These are phyloP conservation scores for Colletotrichum spinosum DNA, from an alignment of 2,329 filamentous ascomycete genomes.

Conservation along the genomic window DNA sequence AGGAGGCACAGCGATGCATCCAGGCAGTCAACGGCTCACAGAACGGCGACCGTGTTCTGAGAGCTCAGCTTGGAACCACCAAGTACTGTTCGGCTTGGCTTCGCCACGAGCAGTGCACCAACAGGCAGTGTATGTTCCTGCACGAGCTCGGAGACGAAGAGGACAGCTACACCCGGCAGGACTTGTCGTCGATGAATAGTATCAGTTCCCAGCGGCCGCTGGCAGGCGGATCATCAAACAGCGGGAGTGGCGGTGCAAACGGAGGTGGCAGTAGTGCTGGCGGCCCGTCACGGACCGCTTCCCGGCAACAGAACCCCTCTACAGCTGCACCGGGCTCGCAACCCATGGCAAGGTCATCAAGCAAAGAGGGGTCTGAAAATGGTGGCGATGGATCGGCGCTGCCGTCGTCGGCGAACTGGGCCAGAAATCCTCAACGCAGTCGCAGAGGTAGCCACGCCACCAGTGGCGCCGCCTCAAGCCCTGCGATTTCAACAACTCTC, in stretches of 20 bases:
- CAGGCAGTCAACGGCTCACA: constrained; percentile 90
- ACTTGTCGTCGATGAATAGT: constrained; percentile 94
- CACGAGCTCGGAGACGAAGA: constrained; percentile 99
- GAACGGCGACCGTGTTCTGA: constrained; percentile 87
- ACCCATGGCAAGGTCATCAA: constrained; percentile 80
- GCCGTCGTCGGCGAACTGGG: constrained; percentile 95
- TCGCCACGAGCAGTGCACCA: constrained; percentile 92
- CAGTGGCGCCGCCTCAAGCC: constrained; percentile 84
- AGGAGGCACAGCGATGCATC: constrained; percentile 91
- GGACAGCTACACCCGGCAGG: constrained; percentile 94
- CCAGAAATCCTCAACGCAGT: constrained; percentile 75
- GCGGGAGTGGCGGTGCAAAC: constrained; percentile 24
- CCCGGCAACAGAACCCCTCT: constrained; percentile 61
- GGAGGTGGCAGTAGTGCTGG: constrained; percentile 52
- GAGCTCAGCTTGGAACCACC: constrained; percentile 86
- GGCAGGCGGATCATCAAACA: constrained; percentile 27
- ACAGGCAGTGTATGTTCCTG: constrained; percentile 97
- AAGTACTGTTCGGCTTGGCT: constrained; percentile 99
- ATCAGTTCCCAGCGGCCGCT: constrained; percentile 82
- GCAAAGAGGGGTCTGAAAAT: constrained; percentile 79
- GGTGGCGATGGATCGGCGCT: constrained; percentile 88
- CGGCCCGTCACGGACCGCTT: constrained; percentile 64
- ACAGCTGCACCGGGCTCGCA: constrained; percentile 59
- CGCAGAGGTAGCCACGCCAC: constrained; percentile 83
- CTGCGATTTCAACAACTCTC: constrained; percentile 73